Base-by-base conservation (phyloP, 176 grass and related monocot genomes). In the Musa troglodytarum region DNA sequence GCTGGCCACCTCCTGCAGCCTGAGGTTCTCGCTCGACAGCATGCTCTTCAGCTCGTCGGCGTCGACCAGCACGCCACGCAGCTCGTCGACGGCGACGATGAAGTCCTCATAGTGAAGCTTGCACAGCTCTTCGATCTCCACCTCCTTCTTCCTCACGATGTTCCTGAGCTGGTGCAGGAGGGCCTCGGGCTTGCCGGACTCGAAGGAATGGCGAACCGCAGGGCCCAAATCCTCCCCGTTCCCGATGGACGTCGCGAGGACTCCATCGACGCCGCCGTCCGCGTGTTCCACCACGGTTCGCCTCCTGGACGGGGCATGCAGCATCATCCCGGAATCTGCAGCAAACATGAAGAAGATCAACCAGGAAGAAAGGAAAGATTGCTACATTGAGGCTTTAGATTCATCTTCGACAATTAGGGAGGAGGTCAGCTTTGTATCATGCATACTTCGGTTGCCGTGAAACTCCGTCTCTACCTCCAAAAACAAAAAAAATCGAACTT, bases 71-170 rank as follows among this genome's bases (percentile, higher is more conserved):
- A 98, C 90, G 1, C 86, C 90, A 28, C 86, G 88, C 0, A 98
- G 69, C 66, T 98, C 95, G 0, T 98, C 95, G 0, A 98, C 90
- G 1, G 90, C 95, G 28, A 90, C 72, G 57, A 98, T 98, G 84
- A 98, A 98, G 9, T 93, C 90, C 89, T 91, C 88, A 1, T 98
- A 98, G 52, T 98, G 90, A 68, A 93, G 84, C 54, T 80, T 86
- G 63, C 95, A 98, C 8, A 91, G 75, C 82, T 93, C 90, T 34
- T 98, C 95, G 1, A 98, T 98, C 88, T 98, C 94, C 14, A 88
- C 80, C 65, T 98, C 95, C 55, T 98, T 98, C 69, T 91, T 93
- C 83, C 88, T 88, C 1, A 85, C 90, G 51, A 93, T 89, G 70
- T 81, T 85, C 81, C 84, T 78, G 56, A 98, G 90, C 73, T 79